Percentiles rank a stretch among this genome's conserved stretches.
Evolutionary conservation across 2,329 filamentous ascomycete species (phyloP).

Genomic region (Teratosphaeriaceae sp.): DNA sequence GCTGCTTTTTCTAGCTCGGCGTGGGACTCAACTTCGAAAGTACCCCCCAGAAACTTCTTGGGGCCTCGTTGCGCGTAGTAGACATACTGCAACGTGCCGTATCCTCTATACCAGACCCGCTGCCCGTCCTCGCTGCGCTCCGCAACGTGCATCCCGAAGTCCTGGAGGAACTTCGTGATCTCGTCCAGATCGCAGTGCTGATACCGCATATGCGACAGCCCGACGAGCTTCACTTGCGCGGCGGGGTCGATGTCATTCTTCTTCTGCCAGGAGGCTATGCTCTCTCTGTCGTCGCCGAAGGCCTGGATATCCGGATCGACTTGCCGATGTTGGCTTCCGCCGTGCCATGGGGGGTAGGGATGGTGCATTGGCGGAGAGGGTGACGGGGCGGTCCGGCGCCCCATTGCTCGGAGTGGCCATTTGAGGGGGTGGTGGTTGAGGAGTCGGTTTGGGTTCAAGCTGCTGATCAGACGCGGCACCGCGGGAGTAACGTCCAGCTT

Average conservation of each 20-base stretch:
- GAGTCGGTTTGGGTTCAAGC: slow-evolving; percentile 4
- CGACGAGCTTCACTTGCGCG: slow-evolving; percentile 42
- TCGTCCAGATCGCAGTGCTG: slow-evolving; percentile 45
- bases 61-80: slow-evolving; percentile 36
- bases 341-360: slow-evolving; percentile 11
- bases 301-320: slow-evolving; percentile 33
- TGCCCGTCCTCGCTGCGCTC: slow-evolving; percentile 30
- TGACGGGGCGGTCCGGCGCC: slow-evolving; percentile 21
- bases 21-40: slow-evolving; percentile 37
- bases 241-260: slow-evolving; percentile 35
- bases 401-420: slow-evolving; percentile 18
- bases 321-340: slow-evolving; percentile 33
- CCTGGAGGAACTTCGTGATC: slow-evolving; percentile 41
- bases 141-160: slow-evolving; percentile 39
- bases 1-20: slow-evolving; percentile 37
- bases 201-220: slow-evolving; percentile 48
- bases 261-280: slow-evolving; percentile 33
- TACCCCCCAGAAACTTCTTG: slow-evolving; percentile 36
- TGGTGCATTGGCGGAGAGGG: slow-evolving; percentile 16
- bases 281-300: slow-evolving; percentile 30
- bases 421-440: slow-evolving; percentile 11
- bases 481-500: slow-evolving; percentile 1
- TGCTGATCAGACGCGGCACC: slow-evolving; percentile 2
- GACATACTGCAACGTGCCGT: slow-evolving; percentile 38
- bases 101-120: slow-evolving; percentile 36